Evolutionary conservation across 345 rosid species (phyloP).

Genomic region (Gossypium rotundifolium): DNA sequence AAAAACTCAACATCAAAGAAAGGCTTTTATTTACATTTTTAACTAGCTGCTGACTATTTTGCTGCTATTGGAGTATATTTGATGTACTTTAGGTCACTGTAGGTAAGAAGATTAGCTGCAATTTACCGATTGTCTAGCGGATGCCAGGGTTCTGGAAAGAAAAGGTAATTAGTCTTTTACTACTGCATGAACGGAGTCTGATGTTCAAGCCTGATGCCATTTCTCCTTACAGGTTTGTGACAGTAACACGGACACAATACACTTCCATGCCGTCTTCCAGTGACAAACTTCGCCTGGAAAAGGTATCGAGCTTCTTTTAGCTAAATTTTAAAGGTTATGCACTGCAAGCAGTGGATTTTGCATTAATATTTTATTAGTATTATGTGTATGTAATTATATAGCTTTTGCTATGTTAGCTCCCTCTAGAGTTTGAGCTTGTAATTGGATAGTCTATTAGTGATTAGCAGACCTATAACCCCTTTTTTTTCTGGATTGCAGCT

Average conservation of each 20-base stretch:
- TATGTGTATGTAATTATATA: neutral
- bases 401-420: neutral
- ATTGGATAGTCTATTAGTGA: conserved; percentile 1
- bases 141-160: conserved; percentile 78
- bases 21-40: neutral
- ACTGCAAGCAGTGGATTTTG: neutral
- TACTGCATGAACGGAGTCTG: conserved; percentile 1
- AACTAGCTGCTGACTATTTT: neutral
- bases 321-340: conserved; percentile 2
- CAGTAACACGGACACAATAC: conserved; percentile 53
- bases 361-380: neutral
- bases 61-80: conserved; percentile 11
- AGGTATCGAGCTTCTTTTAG: conserved; percentile 32
- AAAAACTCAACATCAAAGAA: neutral
- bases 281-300: conserved; percentile 70
- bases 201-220: conserved; percentile 10
- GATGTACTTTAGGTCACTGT: conserved; percentile 16
- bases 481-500: conserved; percentile 38
- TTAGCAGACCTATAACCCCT: neutral
- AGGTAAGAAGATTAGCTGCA: conserved; percentile 71
- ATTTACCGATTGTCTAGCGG: conserved; percentile 58
- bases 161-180: conserved; percentile 37
- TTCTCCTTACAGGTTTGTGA: conserved; percentile 55
- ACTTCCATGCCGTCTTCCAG: conserved; percentile 82
- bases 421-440: conserved; percentile 1